Evolutionary conservation across 2,329 filamentous ascomycete species (phyloP).

Genomic region (Sporothrix variecibatus): DNA sequence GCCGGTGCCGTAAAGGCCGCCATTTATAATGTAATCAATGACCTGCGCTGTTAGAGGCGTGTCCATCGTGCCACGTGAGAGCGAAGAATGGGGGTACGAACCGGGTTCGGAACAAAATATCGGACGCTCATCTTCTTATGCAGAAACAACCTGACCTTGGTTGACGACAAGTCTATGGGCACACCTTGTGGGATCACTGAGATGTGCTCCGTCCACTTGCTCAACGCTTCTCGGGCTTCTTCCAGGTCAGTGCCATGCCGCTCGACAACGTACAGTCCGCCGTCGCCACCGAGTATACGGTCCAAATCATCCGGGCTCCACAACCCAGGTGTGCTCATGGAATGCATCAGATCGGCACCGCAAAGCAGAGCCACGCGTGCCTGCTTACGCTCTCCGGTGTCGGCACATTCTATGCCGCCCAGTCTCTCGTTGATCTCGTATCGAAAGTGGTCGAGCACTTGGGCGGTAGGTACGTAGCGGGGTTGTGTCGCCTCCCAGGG

Average conservation of each 20-base stretch:
- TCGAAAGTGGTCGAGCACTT: slow-evolving; percentile 88
- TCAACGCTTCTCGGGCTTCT: slow-evolving; percentile 78
- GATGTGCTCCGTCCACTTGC: slow-evolving; percentile 82
- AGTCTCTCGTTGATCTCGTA: slow-evolving; percentile 81
- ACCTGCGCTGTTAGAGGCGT: slow-evolving; percentile 19
- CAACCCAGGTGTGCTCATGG: slow-evolving; percentile 71
- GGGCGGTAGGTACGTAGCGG: slow-evolving; percentile 83
- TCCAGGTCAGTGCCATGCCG: slow-evolving; percentile 82
- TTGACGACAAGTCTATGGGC: slow-evolving; percentile 78
- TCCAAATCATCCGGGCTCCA: slow-evolving; percentile 86
- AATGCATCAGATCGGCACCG: slow-evolving; percentile 77
- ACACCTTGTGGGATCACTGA: slow-evolving; percentile 88
- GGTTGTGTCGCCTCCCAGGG: slow-evolving; percentile 55
- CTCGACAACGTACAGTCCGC: slow-evolving; percentile 84
- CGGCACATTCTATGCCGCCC: slow-evolving; percentile 63
- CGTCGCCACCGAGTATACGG: slow-evolving; percentile 80
- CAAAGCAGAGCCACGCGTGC: slow-evolving; percentile 75
- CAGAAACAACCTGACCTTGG: slow-evolving; percentile 78
- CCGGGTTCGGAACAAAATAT: slow-evolving; percentile 51
- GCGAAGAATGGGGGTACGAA: slow-evolving; percentile 1
- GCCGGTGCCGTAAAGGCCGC: slow-evolving; percentile 28
- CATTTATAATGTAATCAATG: slow-evolving; percentile 29
- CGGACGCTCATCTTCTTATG: slow-evolving; percentile 80
- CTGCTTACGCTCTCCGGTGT: slow-evolving; percentile 48
- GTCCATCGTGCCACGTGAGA: background rate